A percentile compares a stretch with the other conserved stretches of the same genome.
These are phyloP conservation scores for Volvox carteri DNA, from an alignment of 163 green algal genomes.

Conservation along the genomic window DNA sequence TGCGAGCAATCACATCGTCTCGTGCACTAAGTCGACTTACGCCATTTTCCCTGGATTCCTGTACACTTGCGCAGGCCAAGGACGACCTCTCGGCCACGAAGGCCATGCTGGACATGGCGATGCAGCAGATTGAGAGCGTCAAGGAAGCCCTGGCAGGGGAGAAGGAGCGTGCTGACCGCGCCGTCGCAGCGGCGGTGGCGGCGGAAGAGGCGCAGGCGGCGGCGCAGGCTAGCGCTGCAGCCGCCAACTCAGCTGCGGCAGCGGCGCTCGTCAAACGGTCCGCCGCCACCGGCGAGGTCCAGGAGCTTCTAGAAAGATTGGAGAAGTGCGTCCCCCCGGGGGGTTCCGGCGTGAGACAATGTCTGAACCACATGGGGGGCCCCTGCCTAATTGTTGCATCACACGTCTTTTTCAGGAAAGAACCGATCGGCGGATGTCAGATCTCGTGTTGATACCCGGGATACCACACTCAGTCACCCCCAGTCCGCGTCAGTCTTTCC, in stretches of 20 bases:
- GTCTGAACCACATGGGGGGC: too few species aligned
- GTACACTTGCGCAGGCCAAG: neutral
- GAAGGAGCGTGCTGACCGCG: slow-evolving; percentile 1
- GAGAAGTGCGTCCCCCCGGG: neutral
- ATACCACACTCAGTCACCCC: too few species aligned
- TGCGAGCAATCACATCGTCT: too few species aligned
- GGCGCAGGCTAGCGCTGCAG: neutral
- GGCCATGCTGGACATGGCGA: slow-evolving; percentile 8
- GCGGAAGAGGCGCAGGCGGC: neutral
- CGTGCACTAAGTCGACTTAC: too few species aligned
- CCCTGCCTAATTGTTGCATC: too few species aligned
- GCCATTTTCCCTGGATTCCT: too few species aligned
- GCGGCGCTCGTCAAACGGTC: neutral
- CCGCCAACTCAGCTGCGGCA: neutral
- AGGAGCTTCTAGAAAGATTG: slow-evolving; percentile 5
- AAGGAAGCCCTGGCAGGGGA: neutral
- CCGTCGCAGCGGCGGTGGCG: neutral
- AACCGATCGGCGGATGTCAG: too few species aligned
- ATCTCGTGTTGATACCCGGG: too few species aligned
- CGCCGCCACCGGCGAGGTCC: neutral
- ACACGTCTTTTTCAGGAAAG: too few species aligned
- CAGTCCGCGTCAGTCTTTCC: too few species aligned
- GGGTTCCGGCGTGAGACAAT: neutral
- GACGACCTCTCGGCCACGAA: slow-evolving; percentile 26
- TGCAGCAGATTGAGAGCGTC: slow-evolving; percentile 32